phyloP scores from a whole-genome alignment of 192 early-diverging fungal genomes.

The Coemansia sp. region DNA sequence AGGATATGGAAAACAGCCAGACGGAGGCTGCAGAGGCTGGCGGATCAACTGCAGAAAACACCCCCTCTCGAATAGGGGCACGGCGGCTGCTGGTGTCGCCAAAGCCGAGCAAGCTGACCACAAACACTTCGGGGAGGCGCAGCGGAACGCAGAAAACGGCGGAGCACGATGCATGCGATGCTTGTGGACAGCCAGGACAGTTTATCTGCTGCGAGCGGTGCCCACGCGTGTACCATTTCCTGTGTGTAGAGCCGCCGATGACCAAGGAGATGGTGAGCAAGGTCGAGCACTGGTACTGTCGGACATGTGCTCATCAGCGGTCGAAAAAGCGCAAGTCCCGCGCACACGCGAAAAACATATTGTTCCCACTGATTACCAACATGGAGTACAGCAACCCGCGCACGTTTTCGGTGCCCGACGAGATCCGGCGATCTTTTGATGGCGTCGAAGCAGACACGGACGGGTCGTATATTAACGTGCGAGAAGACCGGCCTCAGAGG shows the following conservation, averaged over 20 bases:
- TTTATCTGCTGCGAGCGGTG: slow-evolving; percentile 53
- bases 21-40: background rate
- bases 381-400: slow-evolving; percentile 42
- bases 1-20: slow-evolving; percentile 9
- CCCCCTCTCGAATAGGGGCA: background rate
- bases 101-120: background rate
- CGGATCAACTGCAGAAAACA: background rate
- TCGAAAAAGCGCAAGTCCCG: slow-evolving; percentile 41
- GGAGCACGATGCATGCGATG: slow-evolving; percentile 45
- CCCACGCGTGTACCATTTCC: slow-evolving; percentile 48
- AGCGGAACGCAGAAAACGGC: slow-evolving; percentile 2
- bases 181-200: slow-evolving; percentile 44
- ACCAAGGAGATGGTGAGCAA: slow-evolving; percentile 23
- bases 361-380: slow-evolving; percentile 36
- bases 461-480: slow-evolving; percentile 38
- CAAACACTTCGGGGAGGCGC: slow-evolving; percentile 1
- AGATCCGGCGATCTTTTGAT: slow-evolving; percentile 49
- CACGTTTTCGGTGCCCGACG: slow-evolving; percentile 45
- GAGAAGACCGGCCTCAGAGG: slow-evolving; percentile 30
- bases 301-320: slow-evolving; percentile 27
- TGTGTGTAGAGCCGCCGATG: slow-evolving; percentile 49
- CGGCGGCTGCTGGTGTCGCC: background rate
- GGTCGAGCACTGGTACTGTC: slow-evolving; percentile 51
- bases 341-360: slow-evolving; percentile 41
- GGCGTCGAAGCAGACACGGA: slow-evolving; percentile 42